Evolutionary conservation across 2,329 filamentous ascomycete genomes (phyloP).

Genomic region (Ophiognomonia clavigignenti-juglandacearum): DNA sequence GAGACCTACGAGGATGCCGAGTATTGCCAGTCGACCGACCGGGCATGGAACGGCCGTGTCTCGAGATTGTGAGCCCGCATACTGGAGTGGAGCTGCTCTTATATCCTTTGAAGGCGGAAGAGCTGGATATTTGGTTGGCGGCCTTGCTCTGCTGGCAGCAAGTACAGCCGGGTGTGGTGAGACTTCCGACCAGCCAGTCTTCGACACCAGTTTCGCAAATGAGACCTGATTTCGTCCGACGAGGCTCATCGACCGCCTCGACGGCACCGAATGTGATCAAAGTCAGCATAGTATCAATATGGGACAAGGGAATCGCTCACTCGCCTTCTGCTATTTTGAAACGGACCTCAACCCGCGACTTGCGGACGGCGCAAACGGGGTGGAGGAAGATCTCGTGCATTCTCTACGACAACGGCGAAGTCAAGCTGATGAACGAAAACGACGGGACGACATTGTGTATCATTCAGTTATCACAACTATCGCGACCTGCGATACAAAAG

Average conservation of each 20-base stretch:
- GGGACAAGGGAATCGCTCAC: constrained; percentile 69
- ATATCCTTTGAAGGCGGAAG: constrained; percentile 57
- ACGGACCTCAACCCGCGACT: constrained; percentile 52
- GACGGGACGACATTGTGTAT: constrained; percentile 76
- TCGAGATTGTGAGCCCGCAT: constrained; percentile 51
- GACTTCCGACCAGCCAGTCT: constrained; percentile 24
- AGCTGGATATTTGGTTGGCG: constrained; percentile 76
- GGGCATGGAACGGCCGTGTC: constrained; percentile 43
- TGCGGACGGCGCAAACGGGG: constrained; percentile 49
- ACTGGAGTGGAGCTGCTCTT: constrained; percentile 58
- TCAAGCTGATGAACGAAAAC: constrained; percentile 84
- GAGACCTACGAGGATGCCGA: constrained; percentile 69
- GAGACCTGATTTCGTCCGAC: constrained; percentile 39
- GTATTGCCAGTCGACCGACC: constrained; percentile 52
- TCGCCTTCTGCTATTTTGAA: constrained; percentile 53
- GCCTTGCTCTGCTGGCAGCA: constrained; percentile 80
- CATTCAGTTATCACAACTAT: constrained; percentile 83
- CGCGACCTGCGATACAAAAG: constrained; percentile 83
- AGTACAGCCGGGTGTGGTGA: constrained; percentile 55
- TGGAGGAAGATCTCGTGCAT: constrained; percentile 93
- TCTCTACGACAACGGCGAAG: constrained; percentile 88
- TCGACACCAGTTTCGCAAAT: constrained; percentile 14
- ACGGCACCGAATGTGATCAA: constrained; percentile 67
- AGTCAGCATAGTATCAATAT: constrained; percentile 83
- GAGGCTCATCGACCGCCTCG: constrained; percentile 32